Base-by-base conservation (phyloP, 2,329 filamentous ascomycete species). In the Phialophora macrospora region DNA sequence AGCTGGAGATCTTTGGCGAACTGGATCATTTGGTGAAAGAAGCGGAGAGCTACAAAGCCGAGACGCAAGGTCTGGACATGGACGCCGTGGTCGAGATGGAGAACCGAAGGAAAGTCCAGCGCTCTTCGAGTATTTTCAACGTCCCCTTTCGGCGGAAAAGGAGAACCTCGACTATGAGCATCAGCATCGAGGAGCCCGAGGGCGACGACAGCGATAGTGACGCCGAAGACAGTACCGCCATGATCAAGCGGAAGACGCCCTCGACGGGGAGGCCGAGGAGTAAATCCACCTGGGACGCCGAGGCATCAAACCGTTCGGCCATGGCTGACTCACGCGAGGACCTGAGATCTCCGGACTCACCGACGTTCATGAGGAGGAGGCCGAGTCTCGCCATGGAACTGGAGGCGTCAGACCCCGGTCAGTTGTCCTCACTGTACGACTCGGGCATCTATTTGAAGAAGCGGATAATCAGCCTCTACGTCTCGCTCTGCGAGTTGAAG, bases 401-500 rank as follows among this genome's bases (percentile, higher is more conserved):
- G 54, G 91, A 88, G 68, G 91, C 95, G 52, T 90, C 96, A 73
- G 90, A 90, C 73, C 88, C 88, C 57, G 92, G 96, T 71, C 89
- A 92, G 70, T 84, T 92, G 67, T 87, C 90, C 1, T 86, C 86
- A 24, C 78, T 91, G 1, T 90, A 89, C 72, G 87, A 89, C 69
- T 83, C 86, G 58, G 88, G 88, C 28, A 90, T 98, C 70, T 94
- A 93, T 73, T 81, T 99, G 69, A 98, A 98, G 84, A 97, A 97
- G 81, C 88, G 93, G 62, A 90, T 92, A 62, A 88, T 96, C 71
- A 88, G 88, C 75, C 83, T 93, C 66, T 99, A 97, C 75, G 95
- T 99, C 54, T 90, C 92, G 70, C 82, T 98, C 20, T 97, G 94
- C 80, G 95, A 97, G 77, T 86, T 99, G 73, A 96, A 97, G 76